Conservation (phyloP, 805 yeast species). For the Saccharomycopsis amapae region DNA sequence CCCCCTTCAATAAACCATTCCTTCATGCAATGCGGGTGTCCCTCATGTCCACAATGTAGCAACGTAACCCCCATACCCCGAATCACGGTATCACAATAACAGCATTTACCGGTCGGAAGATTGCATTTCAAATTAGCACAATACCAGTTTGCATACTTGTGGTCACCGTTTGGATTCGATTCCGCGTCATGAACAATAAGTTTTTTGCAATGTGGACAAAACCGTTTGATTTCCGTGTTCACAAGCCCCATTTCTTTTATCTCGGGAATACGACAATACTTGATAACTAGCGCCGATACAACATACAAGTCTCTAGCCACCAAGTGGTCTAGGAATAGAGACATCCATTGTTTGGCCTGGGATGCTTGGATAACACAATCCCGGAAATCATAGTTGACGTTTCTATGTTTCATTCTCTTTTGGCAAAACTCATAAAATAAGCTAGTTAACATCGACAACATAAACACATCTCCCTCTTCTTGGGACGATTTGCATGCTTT, state of each 20-base stretch:
- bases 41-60: conserved; percentile 77
- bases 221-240: conserved; percentile 38
- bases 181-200: conserved; percentile 42
- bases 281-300: conserved; percentile 50
- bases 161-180: conserved; percentile 28
- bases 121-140: conserved; percentile 75
- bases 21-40: conserved; percentile 73
- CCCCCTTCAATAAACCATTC: conserved; percentile 66
- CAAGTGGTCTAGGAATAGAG: conserved; percentile 47
- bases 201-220: conserved; percentile 54
- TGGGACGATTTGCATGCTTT: conserved; percentile 49
- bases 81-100: conserved; percentile 70
- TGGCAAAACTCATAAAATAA: conserved; percentile 40
- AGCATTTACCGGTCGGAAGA: conserved; percentile 56
- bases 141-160: conserved; percentile 69
- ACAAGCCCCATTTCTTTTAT: conserved; percentile 26
- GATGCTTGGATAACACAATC: conserved; percentile 5
- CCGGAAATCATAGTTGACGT: conserved; percentile 22
- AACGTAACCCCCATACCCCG: conserved; percentile 57
- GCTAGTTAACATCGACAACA: conserved; percentile 50
- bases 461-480: conserved; percentile 55
- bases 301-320: conserved; percentile 44
- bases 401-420: conserved; percentile 8
- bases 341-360: conserved; percentile 48
- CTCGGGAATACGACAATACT: conserved; percentile 31